Evolutionary conservation across 495 filamentous ascomycete species (phyloP), one percentile per base, ranked within the genome.

Genomic region (Staphylotrichum longicolle): DNA sequence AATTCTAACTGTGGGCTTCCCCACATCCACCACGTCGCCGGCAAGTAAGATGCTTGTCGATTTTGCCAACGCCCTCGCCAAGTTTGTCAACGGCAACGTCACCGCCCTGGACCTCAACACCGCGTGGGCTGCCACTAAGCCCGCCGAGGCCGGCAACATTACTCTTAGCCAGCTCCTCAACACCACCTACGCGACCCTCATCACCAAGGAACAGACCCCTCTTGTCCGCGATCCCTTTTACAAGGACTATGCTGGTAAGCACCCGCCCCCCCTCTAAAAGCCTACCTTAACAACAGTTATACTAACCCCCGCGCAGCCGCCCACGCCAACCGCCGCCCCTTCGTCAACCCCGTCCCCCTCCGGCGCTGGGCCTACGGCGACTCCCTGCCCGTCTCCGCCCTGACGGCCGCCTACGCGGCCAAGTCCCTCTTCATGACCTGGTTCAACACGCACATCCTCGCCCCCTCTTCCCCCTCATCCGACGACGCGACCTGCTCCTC

Each of bases 311-410:
- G 4, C 20, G 7, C 53, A 55, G 73, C 75, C 8, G 65, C 69
- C 4, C 66, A 83, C 59, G 70, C 73, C 15, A 81, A 79, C 41
- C 77, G 80, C 35, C 67, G 57, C 1, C 83, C 83, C 2, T 85
- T 83, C 54, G 71, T 86, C 30, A 78, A 85, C 65, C 83, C 83
- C 1, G 75, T 70, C 0, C 85, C 85, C 2, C 64, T 84, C 5
- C 61, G 73, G 2, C 80, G 85, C 7, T 89, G 85, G 84, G 72
- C 70, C 1, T 86, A 75, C 66, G 85, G 80, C 34, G 78, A 82
- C 58, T 51, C 65, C 2, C 69, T 75, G 45, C 73, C 79, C 0
- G 67, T 70, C 14, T 67, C 73, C 2, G 70, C 70, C 0, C 64
- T 80, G 8, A 67, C 74, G 5, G 63, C 70, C 3, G 80, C 78